Base-by-base conservation (phyloP, 352 stramenopile genomes). In the Globisporangium camurandrum region DNA sequence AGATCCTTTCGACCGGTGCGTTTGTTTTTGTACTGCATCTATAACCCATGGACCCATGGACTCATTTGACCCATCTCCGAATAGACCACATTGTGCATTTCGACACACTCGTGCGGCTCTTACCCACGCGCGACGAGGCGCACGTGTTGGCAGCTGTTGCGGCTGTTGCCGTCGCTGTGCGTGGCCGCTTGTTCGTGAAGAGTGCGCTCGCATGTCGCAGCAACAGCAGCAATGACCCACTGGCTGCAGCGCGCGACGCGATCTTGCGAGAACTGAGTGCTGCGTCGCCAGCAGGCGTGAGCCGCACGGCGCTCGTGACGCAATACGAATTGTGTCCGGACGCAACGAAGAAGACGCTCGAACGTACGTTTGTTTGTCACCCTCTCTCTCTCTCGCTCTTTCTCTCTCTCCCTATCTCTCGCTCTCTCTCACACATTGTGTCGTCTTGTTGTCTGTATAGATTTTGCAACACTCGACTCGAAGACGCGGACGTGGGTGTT, bases 401-500 rank as follows among this genome's bases (percentile, higher is more conserved):
- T 30, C 37, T n/a, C 46, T 42, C 3, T n/a, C n/a, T n/a, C n/a
- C n/a, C n/a, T n/a, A 26, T 54, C 31, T 51, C 16, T 23, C 38
- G 4, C 34, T 57, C 49, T 9, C 4, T 7, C 24, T 23, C n/a
- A n/a, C n/a, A n/a, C 10, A 16, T 45, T 42, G 17, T 40, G 7
- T 31, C 17, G 8, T 34, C 8, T 34, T 8, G 30, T 49, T 31
- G 33, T 19, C 43, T 43, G 4, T 40, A 19, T 47, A 84, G 75
- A 79, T 20, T 69, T 85, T 40, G 71, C 70, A 34, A 43, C 59
- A 33, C 44, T 87, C 16, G 66, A 87, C 28, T 41, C 61, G 6
- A 40, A 52, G 23, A 71, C 68, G 26, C 62, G 75, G 20, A 81
- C 54, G 34, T 87, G 75, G 72, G 64, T 49, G 30, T 77, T 87